Conservation (phyloP, 108 stramenopile species). For the Hondaea fermentalgiana region DNA sequence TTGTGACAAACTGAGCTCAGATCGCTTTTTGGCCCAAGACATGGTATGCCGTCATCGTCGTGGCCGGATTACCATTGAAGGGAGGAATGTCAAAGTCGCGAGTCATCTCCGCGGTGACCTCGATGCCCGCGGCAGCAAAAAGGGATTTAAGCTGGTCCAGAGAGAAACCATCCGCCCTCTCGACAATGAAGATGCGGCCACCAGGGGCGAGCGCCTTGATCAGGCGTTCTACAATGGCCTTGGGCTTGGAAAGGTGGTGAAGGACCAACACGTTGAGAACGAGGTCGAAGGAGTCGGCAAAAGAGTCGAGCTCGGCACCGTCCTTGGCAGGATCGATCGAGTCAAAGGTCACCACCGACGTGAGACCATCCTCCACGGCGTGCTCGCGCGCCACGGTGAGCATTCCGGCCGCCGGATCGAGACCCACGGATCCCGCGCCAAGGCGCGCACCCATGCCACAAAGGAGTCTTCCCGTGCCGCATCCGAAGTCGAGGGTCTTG, state of each 20-base stretch:
- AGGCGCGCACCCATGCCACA: not conserved
- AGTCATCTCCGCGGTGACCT: too few relatives aligned
- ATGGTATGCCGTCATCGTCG: too few relatives aligned
- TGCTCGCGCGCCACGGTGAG: not conserved
- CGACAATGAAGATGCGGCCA: not conserved
- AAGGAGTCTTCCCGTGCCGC: not conserved
- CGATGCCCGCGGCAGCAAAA: too few relatives aligned
- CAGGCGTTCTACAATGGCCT: not conserved
- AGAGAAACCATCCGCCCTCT: not conserved
- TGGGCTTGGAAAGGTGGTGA: not conserved
- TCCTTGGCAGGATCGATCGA: not conserved
- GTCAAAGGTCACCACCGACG: not conserved
- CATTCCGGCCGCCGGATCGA: not conserved
- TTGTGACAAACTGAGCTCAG: too few relatives aligned
- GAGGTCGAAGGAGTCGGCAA: not conserved
- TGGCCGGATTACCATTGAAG: too few relatives aligned
- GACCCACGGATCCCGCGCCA: not conserved
- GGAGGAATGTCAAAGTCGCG: too few relatives aligned
- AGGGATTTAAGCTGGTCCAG: not conserved
- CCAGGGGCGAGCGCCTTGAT: not conserved
- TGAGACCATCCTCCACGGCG: not conserved
- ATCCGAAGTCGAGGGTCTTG: not conserved
- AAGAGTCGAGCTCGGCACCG: not conserved
- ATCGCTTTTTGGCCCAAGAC: too few relatives aligned
- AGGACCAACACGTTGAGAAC: not conserved